Conservation (phyloP, 164 flowering plant species). For the Piper longum region DNA sequence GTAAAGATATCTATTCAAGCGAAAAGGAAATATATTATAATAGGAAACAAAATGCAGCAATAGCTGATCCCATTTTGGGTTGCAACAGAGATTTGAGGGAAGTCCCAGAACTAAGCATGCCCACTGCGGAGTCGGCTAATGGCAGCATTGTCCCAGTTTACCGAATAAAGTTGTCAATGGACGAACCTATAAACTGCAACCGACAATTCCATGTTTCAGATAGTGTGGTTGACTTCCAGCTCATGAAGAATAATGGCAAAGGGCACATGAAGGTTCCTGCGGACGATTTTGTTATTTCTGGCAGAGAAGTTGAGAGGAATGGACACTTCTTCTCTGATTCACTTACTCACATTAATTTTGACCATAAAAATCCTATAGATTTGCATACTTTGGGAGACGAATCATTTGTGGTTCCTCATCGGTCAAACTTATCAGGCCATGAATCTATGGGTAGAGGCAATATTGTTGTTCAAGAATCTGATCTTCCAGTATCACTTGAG, state of each 20-base stretch:
- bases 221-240: constrained; percentile 24
- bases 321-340: constrained; percentile 31
- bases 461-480: constrained; percentile 51
- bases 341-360: constrained; percentile 29
- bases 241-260: constrained; percentile 29
- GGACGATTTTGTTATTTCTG: constrained; percentile 49
- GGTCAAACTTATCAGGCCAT: constrained; percentile 32
- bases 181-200: constrained; percentile 24
- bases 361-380: constrained; percentile 13
- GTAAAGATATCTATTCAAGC: constrained; percentile 34
- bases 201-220: constrained; percentile 17
- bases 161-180: constrained; percentile 22
- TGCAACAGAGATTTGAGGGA: constrained; percentile 18
- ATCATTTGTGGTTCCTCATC: constrained; percentile 57
- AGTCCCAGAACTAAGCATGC: constrained; percentile 14
- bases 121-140: constrained; percentile 22
- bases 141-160: constrained; percentile 18
- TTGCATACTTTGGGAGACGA: constrained; percentile 49
- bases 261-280: constrained; percentile 26
- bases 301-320: constrained; percentile 19
- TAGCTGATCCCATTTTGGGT: too few relatives aligned
- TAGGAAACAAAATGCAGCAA: too few relatives aligned
- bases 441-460: constrained; percentile 29
- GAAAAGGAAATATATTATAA: constrained; percentile 37
- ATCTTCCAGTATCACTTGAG: constrained; percentile 35